Base-by-base conservation (phyloP, 768 basidiomycete species). In the Boletus edulis region DNA sequence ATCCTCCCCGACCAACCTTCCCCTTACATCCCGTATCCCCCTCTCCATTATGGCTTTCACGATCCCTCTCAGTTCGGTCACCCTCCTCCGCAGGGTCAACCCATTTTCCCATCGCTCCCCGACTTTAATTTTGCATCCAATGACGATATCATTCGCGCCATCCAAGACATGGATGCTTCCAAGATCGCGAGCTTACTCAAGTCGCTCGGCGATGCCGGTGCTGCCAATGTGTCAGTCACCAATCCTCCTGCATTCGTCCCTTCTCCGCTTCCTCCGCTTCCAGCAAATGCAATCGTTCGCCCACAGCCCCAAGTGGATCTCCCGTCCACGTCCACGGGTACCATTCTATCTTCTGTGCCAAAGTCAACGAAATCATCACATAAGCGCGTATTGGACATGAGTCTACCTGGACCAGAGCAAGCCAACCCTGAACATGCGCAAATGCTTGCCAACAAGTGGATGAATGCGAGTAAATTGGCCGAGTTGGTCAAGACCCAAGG, bases 391-490 rank as follows among this genome's bases (percentile, higher is more conserved):
- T 64, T 79, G 40, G 75, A 77, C 55, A 73, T 78, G 75, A 76
- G 67, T 57, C 68, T 75, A 31, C 70, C 73, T 35, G 75, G 71
- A 5, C 67, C 67, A 52, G 77, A 76, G 34, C 75, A 76, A 35
- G 71, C 65, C 6, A 80, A 77, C 59, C 67, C 78, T 12, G 81
- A 81, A 38, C 89, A 90, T 64, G 84, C 86, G 0, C 73, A 84
- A 53, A 66, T 90, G 58, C 79, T 93, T 29, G 83, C 89, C 1
- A 91, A 81, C 46, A 91, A 87, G 65, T 93, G 91, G 91, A 75
- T 91, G 71, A 84, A 79, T 54, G 77, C 88, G 6, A 73, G 71
- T 12, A 87, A 90, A 68, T 71, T 93, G 22, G 77, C 82, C 5
- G 84, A 89, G 59, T 73, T 91, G 60, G 88, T 84, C 14, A 78